phyloP scores from a whole-genome alignment of 2,329 filamentous ascomycete genomes.

The Pseudogymnoascus sp. region DNA sequence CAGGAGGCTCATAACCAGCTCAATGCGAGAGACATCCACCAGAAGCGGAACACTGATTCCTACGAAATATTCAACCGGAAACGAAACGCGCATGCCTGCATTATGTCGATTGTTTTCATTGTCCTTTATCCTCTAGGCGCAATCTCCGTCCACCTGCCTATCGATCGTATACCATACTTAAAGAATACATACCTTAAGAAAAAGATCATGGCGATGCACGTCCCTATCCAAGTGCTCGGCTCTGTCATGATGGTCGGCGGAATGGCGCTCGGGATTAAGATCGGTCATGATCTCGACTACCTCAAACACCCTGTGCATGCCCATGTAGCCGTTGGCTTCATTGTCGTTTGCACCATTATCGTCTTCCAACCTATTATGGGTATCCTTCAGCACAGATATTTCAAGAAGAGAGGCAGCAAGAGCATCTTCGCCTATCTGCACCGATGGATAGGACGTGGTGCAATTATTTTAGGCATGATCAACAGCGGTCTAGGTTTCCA shows the following conservation, averaged over 20 bases:
- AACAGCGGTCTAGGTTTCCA: constrained; percentile 14
- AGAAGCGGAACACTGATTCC: constrained; percentile 1
- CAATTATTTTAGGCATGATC: constrained; percentile 13
- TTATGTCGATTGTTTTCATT: constrained; percentile 9
- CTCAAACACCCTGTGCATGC: neutral
- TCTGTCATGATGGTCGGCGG: constrained; percentile 11
- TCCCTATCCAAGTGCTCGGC: constrained; percentile 11
- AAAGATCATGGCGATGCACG: constrained; percentile 10
- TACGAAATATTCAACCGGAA: constrained; percentile 4
- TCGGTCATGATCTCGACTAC: neutral
- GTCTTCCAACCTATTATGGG: constrained; percentile 11
- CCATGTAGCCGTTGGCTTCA: neutral
- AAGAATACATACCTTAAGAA: constrained; percentile 11
- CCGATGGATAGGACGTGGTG: constrained; percentile 12
- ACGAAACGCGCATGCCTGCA: constrained; percentile 9
- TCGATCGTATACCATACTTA: neutral
- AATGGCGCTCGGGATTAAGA: constrained; percentile 9
- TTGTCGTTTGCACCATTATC: neutral
- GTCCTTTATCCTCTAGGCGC: constrained; percentile 5
- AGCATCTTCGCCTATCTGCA: constrained; percentile 13
- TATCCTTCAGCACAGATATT: constrained; percentile 11
- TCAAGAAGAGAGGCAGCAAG: constrained; percentile 12
- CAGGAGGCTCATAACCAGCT: neutral
- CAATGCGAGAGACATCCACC: neutral
- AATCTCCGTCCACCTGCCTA: constrained; percentile 3